Evolutionary conservation across 768 basidiomycete genomes (phyloP).

Genomic region (Candolleomyces eurysporus): DNA sequence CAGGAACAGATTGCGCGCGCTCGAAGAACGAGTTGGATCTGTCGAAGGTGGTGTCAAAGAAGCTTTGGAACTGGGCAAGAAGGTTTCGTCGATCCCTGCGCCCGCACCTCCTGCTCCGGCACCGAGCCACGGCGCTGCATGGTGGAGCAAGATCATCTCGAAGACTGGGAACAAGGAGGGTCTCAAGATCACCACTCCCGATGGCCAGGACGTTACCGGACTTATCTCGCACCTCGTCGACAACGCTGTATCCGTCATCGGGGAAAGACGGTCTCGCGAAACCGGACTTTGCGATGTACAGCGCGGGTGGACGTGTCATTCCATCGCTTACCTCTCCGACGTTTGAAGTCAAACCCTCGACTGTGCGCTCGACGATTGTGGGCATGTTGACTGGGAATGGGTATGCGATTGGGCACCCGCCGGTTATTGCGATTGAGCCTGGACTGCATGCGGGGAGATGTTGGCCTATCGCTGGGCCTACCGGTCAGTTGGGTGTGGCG

Average conservation of each 20-base stretch:
- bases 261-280: conserved; percentile 81
- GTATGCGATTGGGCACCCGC: conserved; percentile 70
- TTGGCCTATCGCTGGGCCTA: conserved; percentile 84
- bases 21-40: conserved; percentile 62
- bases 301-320: conserved; percentile 77
- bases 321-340: conserved; percentile 84
- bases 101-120: conserved; percentile 14
- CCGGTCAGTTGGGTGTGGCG: conserved; percentile 81
- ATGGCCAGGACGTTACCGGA: conserved; percentile 68
- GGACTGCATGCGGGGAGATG: conserved; percentile 83
- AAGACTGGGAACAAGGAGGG: conserved; percentile 38
- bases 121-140: conserved; percentile 41
- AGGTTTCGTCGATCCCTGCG: conserved; percentile 14
- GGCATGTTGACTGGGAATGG: conserved; percentile 62
- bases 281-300: conserved; percentile 83
- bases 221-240: conserved; percentile 79
- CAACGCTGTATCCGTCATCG: conserved; percentile 61
- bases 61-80: conserved; percentile 64
- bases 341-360: conserved; percentile 59
- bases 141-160: conserved; percentile 69
- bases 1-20: conserved; percentile 44
- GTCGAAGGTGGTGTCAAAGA: conserved; percentile 69
- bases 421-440: conserved; percentile 85
- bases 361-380: conserved; percentile 45
- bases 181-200: conserved; percentile 66